Base-by-base conservation (phyloP, 2,329 filamentous ascomycete species). In the Colletotrichum sp. region DNA sequence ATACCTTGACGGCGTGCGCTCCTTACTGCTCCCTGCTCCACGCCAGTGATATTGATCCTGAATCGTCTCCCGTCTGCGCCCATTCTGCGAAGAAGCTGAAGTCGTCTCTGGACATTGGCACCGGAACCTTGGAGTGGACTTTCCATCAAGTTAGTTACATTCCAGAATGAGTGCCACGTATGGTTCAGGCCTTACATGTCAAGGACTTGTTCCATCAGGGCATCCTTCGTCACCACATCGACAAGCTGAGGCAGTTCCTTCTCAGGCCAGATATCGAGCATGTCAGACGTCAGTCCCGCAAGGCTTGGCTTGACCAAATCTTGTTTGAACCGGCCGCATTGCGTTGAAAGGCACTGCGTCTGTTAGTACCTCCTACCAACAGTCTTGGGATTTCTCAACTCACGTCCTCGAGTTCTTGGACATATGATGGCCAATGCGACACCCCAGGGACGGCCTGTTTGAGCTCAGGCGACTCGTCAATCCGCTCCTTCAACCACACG, bases 351-450 rank as follows among this genome's bases (percentile, higher is more conserved):
- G 9, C 81, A 78, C 82, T 83, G 30, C n/a, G 16, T 21, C 24
- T 30, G 34, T 75, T 13, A 57, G 59, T 13, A 16, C n/a, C 15
- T 34, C 12, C 15, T 8, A 15, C 13, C 8, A 4, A 8, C 3
- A 5, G 16, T 32, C 4, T 21, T 34, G n/a, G 18, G 18, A 5
- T 21, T 63, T 24, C 7, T 26, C 44, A 13, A n/a, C 82, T 79
- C 65, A 84, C 83, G 52, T 83, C 80, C 72, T 84, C 82, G 3
- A 84, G 79, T 68, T 84, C 79, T 8, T 77, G 78, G 16, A 80
- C 71, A 30, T 83, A 84, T 2, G 83, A 84, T n/a, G 83, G 83
- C 83, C 83, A 84, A 39, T 84, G 83, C 3, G 83, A 84, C 21
- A 82, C 79, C 10, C 73, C 60, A 1, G 75, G 60, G 12, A 39